A percentile compares a stretch with the other conserved stretches of the same genome.
These are phyloP conservation scores for Phytopythium chamaehyphon DNA, from an alignment of 352 stramenopile genomes.

Conservation along the genomic window DNA sequence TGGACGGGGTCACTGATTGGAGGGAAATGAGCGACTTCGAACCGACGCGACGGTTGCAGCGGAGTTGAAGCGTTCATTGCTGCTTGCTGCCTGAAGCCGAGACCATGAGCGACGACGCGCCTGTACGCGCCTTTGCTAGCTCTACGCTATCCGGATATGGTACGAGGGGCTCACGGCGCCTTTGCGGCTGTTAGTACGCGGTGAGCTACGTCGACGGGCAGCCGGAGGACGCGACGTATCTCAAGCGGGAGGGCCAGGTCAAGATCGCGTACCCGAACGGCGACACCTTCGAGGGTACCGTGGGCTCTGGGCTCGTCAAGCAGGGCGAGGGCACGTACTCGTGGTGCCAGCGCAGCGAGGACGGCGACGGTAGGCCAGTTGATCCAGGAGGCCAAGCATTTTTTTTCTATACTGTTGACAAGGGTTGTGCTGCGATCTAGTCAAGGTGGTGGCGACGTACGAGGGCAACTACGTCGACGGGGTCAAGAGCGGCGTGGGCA, in stretches of 20 bases:
- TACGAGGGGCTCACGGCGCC: neutral
- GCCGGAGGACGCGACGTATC: slow-evolving; percentile 80
- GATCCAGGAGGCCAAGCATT: neutral
- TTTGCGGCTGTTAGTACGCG: slow-evolving; percentile 30
- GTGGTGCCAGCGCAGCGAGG: slow-evolving; percentile 67
- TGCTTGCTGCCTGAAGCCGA: neutral
- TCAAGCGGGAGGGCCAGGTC: slow-evolving; percentile 78
- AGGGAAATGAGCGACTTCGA: neutral
- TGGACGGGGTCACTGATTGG: slow-evolving; percentile 1
- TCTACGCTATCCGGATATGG: neutral
- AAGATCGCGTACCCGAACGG: slow-evolving; percentile 89
- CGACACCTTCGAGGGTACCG: slow-evolving; percentile 87
- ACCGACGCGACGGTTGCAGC: slow-evolving; percentile 3
- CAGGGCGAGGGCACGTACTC: slow-evolving; percentile 87
- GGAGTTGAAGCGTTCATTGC: neutral
- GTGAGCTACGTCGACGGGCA: slow-evolving; percentile 87
- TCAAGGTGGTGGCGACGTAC: slow-evolving; percentile 72
- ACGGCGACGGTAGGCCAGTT: slow-evolving; percentile 51
- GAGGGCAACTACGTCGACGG: slow-evolving; percentile 87
- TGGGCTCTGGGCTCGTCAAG: slow-evolving; percentile 76
- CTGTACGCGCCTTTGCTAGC: neutral
- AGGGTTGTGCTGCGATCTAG: slow-evolving; percentile 11
- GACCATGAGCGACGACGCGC: slow-evolving; percentile 4
- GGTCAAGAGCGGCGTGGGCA: slow-evolving; percentile 81
- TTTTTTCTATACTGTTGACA: neutral